Evolutionary conservation across 2,329 filamentous ascomycete species (phyloP).

Genomic region (Ceratocystiopsis minuta): DNA sequence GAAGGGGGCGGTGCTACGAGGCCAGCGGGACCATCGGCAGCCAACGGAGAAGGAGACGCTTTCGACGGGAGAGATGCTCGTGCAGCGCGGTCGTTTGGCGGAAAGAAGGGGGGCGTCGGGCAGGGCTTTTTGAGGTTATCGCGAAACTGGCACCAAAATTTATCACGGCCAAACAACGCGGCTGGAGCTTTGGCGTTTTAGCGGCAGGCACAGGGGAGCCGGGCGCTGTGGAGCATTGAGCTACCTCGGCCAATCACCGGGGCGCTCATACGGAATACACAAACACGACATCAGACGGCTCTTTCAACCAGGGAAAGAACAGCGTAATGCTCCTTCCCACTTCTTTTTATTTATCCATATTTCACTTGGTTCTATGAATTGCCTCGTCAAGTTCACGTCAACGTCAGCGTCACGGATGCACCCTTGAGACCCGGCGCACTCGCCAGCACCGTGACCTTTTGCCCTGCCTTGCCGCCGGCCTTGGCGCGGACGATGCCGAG

Average conservation of each 20-base stretch:
- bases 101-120: not conserved
- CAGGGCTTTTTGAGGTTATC: slow-evolving; percentile 1
- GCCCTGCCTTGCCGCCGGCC: slow-evolving; percentile 6
- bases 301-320: no score
- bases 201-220: no score
- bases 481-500: slow-evolving; percentile 21
- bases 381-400: not conserved
- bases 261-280: no score
- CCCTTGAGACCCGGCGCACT: slow-evolving; percentile 6
- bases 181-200: slow-evolving; percentile 7
- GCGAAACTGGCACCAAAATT: slow-evolving; percentile 5
- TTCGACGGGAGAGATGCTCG: no score
- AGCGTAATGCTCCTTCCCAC: no score
- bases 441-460: slow-evolving; percentile 5
- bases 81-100: not conserved
- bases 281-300: no score
- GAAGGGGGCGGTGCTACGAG: not conserved
- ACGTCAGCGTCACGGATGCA: slow-evolving; percentile 3
- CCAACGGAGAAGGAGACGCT: not conserved
- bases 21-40: slow-evolving; percentile 2
- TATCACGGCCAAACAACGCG: slow-evolving; percentile 7
- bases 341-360: no score
- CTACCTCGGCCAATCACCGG: no score
- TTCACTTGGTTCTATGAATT: not conserved
- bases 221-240: no score